These are phyloP conservation scores for Malus hybrid DNA, from an alignment of 331 rosid genomes.

Conservation along the genomic window DNA sequence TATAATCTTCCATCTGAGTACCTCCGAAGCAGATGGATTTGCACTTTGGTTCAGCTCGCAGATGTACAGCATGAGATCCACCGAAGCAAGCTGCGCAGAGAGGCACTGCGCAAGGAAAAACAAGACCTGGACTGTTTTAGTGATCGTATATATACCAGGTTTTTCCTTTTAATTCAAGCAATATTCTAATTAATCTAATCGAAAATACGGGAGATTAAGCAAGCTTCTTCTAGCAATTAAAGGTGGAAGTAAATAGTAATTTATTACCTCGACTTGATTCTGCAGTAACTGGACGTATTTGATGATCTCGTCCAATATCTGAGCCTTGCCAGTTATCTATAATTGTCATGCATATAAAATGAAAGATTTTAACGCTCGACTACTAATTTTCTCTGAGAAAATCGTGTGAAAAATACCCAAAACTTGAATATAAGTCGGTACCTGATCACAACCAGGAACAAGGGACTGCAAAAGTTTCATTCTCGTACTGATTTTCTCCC, in stretches of 20 bases:
- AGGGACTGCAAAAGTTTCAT: constrained; percentile 10
- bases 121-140: background rate
- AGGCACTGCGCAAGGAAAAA: background rate
- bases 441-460: constrained; percentile 23
- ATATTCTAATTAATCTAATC: no score
- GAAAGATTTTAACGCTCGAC: background rate
- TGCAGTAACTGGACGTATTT: constrained; percentile 13
- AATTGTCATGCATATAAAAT: background rate
- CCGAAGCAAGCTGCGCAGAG: background rate
- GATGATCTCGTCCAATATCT: constrained; percentile 12
- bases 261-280: constrained; percentile 17
- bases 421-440: background rate
- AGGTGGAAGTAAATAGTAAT: background rate
- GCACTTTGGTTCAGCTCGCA: background rate
- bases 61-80: background rate
- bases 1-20: background rate
- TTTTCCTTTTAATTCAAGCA: background rate
- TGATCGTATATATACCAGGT: background rate
- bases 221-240: background rate
- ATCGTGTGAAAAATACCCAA: background rate
- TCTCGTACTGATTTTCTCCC: constrained; percentile 10
- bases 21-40: background rate
- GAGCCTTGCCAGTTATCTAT: constrained; percentile 16
- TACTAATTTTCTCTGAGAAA: background rate
- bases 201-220: background rate